A percentile compares a stretch with the other conserved stretches of the same genome.
Conservation (phyloP, 2,329 filamentous ascomycete genomes). For the Penicillium sp. region DNA sequence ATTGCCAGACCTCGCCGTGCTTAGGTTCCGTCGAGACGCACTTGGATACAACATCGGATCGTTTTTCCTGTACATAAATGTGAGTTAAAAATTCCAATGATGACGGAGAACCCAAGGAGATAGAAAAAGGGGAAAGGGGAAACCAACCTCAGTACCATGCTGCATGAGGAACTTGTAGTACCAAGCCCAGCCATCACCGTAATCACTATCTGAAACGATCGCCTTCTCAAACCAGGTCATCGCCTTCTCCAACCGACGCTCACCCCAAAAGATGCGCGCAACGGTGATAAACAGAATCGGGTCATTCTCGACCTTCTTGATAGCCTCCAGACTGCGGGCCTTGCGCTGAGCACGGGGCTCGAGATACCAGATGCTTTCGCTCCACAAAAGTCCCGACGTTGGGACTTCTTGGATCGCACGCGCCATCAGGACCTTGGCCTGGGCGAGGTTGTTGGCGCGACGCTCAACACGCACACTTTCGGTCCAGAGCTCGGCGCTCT, state of each 20-base stretch:
- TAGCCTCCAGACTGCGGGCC: conserved; percentile 84
- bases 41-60: conserved; percentile 77
- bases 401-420: conserved; percentile 89
- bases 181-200: conserved; percentile 96
- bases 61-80: conserved; percentile 64
- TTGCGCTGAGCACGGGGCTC: conserved; percentile 91
- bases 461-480: conserved; percentile 93
- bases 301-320: conserved; percentile 95
- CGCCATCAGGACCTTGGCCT: conserved; percentile 91
- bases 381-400: conserved; percentile 83
- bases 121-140: not conserved
- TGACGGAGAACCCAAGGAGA: conserved; percentile 5
- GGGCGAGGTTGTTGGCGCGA: conserved; percentile 74
- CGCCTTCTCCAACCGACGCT: conserved; percentile 88
- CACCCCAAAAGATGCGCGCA: conserved; percentile 92
- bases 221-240: conserved; percentile 98
- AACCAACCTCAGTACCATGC: conserved; percentile 74
- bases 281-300: conserved; percentile 85
- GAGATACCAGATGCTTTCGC: conserved; percentile 92
- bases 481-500: conserved; percentile 80
- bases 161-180: conserved; percentile 91
- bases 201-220: conserved; percentile 78
- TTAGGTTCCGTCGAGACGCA: conserved; percentile 80
- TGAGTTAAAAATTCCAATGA: conserved; percentile 6
- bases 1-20: conserved; percentile 91